Evolutionary conservation across 495 filamentous ascomycete species (phyloP).

Genomic region (Penicillium tannophilum): DNA sequence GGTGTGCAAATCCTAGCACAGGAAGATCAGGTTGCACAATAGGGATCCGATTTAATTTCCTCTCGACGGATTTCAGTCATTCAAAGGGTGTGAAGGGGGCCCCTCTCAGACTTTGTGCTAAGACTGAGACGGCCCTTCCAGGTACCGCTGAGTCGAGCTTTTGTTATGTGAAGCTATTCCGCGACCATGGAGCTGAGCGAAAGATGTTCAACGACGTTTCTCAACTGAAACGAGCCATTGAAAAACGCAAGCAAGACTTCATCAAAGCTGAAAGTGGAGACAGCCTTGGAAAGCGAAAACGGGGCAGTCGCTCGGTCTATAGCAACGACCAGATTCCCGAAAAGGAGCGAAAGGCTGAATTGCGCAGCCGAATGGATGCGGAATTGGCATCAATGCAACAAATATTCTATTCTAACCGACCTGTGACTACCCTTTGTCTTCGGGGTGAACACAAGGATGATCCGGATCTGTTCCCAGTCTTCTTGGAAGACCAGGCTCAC

Average conservation of each 20-base stretch:
- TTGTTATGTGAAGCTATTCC: conserved; percentile 95
- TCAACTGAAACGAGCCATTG: conserved; percentile 90
- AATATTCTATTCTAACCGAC: conserved; percentile 4
- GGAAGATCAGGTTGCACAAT: conserved; percentile 72
- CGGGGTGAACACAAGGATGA: conserved; percentile 6
- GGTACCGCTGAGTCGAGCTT: conserved; percentile 76
- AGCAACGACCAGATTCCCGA: neutral
- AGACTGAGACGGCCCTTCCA: conserved; percentile 66
- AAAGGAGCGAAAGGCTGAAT: neutral
- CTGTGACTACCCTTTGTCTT: conserved; percentile 3
- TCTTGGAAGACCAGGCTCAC: neutral
- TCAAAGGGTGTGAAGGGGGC: conserved; percentile 98
- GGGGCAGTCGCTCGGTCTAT: neutral
- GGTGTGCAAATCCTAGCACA: conserved; percentile 64
- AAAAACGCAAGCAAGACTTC: conserved; percentile 70
- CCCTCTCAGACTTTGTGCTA: conserved; percentile 86
- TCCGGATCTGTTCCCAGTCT: conserved; percentile 7
- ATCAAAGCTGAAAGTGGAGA: neutral
- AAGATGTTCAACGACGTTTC: conserved; percentile 94
- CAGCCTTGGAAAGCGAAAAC: conserved; percentile 3
- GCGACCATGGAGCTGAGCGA: conserved; percentile 93
- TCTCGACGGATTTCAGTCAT: conserved; percentile 97
- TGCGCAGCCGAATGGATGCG: neutral
- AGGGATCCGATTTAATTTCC: conserved; percentile 93
- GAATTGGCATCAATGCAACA: conserved; percentile 5